Conservation (phyloP, 2,329 filamentous ascomycete species). For the Exophiala bonariae region DNA sequence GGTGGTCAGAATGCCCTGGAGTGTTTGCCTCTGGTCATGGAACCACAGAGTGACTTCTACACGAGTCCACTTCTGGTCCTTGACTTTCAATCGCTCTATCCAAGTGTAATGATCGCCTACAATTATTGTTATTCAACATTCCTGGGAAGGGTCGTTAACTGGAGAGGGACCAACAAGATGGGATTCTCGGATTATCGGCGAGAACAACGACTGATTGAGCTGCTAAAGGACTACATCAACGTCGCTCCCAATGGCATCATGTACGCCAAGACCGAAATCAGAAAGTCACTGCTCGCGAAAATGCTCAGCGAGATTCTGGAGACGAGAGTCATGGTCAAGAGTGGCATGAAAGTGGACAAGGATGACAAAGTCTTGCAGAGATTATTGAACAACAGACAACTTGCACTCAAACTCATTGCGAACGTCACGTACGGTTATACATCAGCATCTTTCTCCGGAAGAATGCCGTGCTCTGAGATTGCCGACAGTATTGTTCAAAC, state of each 20-base stretch:
- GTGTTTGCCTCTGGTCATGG: slow-evolving; percentile 94
- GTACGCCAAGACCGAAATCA: slow-evolving; percentile 81
- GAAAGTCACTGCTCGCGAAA: slow-evolving; percentile 88
- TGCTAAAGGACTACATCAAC: slow-evolving; percentile 83
- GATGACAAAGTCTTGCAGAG: slow-evolving; percentile 83
- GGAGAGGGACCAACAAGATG: slow-evolving; percentile 93
- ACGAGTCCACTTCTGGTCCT: slow-evolving; percentile 84
- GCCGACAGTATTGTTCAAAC: slow-evolving; percentile 98
- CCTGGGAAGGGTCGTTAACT: slow-evolving; percentile 78
- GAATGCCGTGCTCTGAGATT: slow-evolving; percentile 97
- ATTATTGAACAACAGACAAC: slow-evolving; percentile 86
- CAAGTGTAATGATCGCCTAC: slow-evolving; percentile 98
- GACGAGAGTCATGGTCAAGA: slow-evolving; percentile 96
- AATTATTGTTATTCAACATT: slow-evolving; percentile 99
- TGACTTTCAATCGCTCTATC: slow-evolving; percentile 95
- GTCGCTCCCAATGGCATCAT: slow-evolving; percentile 96
- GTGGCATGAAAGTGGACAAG: slow-evolving; percentile 91
- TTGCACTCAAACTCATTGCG: slow-evolving; percentile 93
- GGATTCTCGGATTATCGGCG: slow-evolving; percentile 86
- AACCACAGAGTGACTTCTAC: slow-evolving; percentile 93
- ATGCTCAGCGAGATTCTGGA: slow-evolving; percentile 97
- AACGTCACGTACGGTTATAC: slow-evolving; percentile 99
- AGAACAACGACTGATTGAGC: slow-evolving; percentile 69
- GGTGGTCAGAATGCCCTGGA: slow-evolving; percentile 92
- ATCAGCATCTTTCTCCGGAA: slow-evolving; percentile 91